Conservation (phyloP, 202 grass and related monocot species). For the Musa balbisiana region DNA sequence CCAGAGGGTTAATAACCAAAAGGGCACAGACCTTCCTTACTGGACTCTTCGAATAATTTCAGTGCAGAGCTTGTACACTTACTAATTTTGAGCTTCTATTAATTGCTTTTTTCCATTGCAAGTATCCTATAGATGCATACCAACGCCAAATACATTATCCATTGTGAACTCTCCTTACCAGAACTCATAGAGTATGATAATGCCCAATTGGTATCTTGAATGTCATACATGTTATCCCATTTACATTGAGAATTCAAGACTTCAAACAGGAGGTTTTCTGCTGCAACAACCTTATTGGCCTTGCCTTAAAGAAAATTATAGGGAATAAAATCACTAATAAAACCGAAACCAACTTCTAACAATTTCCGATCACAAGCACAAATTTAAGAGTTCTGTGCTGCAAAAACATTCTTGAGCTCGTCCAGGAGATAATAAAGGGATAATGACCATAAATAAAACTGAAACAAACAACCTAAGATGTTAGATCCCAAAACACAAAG, state of each 20-base stretch:
- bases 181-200: neutral
- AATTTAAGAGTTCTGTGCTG: no score
- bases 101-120: slow-evolving; percentile 92
- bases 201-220: slow-evolving; percentile 49
- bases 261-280: slow-evolving; percentile 82
- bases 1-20: slow-evolving; percentile 2
- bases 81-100: slow-evolving; percentile 80
- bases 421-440: neutral
- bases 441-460: neutral
- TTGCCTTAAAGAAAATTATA: slow-evolving; percentile 42
- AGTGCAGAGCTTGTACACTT: slow-evolving; percentile 90
- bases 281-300: slow-evolving; percentile 68
- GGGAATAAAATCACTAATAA: no score
- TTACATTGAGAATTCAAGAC: slow-evolving; percentile 91
- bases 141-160: neutral
- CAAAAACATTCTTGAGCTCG: no score
- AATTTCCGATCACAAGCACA: no score
- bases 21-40: slow-evolving; percentile 60
- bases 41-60: slow-evolving; percentile 86
- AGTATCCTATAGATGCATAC: slow-evolving; percentile 44
- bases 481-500: neutral
- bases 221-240: slow-evolving; percentile 89
- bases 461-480: slow-evolving; percentile 1
- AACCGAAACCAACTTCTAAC: no score
- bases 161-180: neutral